phyloP scores from a whole-genome alignment of 1,139 yeast species.

The Suhomyces bribrorum region DNA sequence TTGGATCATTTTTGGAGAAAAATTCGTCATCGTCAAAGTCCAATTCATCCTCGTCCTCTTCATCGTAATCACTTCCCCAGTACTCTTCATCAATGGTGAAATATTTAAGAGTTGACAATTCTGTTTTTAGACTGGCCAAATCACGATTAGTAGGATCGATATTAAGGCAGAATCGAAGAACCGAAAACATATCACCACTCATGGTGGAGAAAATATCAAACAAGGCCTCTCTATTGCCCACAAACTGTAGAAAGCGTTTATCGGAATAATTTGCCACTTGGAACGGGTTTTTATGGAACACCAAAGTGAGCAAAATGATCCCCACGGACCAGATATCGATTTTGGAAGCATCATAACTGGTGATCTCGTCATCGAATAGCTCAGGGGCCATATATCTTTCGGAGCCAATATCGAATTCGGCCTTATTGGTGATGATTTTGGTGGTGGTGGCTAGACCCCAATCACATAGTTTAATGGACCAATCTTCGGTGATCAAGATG shows the following conservation, averaged over 20 bases:
- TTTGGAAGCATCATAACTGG: constrained; percentile 77
- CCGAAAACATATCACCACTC: constrained; percentile 84
- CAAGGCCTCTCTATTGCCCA: constrained; percentile 82
- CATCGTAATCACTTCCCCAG: constrained; percentile 49
- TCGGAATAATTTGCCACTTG: constrained; percentile 81
- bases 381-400: constrained; percentile 99
- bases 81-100: constrained; percentile 87
- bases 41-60: constrained; percentile 35
- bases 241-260: constrained; percentile 83
- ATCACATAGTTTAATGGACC: constrained; percentile 82
- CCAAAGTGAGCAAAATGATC: constrained; percentile 77
- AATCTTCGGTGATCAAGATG: constrained; percentile 74
- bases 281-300: constrained; percentile 91
- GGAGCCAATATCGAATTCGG: constrained; percentile 88
- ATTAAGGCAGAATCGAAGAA: constrained; percentile 73
- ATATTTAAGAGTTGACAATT: constrained; percentile 58
- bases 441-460: constrained; percentile 88
- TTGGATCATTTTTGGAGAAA: constrained; percentile 15
- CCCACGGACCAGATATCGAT: constrained; percentile 96
- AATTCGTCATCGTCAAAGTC: constrained; percentile 23
- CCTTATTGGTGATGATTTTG: constrained; percentile 47
- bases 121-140: constrained; percentile 57
- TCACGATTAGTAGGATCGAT: constrained; percentile 88
- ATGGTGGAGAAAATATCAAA: constrained; percentile 91
- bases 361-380: constrained; percentile 61